These are phyloP conservation scores for Annona squamosa DNA, from an alignment of 164 flowering plant genomes.

Conservation along the genomic window DNA sequence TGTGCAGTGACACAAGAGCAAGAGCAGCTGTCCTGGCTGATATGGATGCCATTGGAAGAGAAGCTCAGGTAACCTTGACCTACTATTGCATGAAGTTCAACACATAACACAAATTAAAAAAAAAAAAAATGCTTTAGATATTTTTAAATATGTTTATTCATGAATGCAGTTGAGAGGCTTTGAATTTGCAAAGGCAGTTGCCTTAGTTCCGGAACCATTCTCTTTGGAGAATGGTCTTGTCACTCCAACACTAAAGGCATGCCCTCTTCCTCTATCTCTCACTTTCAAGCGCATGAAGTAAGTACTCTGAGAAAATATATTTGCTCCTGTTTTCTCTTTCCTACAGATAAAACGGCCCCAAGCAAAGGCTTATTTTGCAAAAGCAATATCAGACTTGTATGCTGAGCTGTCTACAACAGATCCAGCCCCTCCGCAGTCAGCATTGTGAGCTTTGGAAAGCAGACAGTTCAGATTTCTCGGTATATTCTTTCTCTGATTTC, in stretches of 20 bases:
- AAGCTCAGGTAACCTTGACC: conserved; percentile 59
- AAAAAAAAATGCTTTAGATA: background rate
- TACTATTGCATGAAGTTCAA: background rate
- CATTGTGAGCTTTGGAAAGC: conserved; percentile 2
- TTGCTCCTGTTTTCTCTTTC: background rate
- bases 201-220: conserved; percentile 76
- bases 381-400: conserved; percentile 73
- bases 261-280: conserved; percentile 1
- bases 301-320: background rate
- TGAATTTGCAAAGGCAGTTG: conserved; percentile 83
- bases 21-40: conserved; percentile 79
- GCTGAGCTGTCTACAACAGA: conserved; percentile 51
- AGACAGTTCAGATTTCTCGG: background rate
- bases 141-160: background rate
- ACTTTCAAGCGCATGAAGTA: background rate
- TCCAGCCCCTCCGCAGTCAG: conserved; percentile 11
- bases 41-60: conserved; percentile 76
- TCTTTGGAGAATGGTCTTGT: conserved; percentile 81
- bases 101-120: background rate
- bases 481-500: background rate
- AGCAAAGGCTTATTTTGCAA: conserved; percentile 73
- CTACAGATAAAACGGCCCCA: conserved; percentile 88
- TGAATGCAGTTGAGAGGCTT: conserved; percentile 83
- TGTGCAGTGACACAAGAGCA: conserved; percentile 70
- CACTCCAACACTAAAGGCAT: conserved; percentile 90